These are phyloP conservation scores for Cylindricascospora bacillispora DNA, from an alignment of 1,139 yeast species.

Conservation along the genomic window DNA sequence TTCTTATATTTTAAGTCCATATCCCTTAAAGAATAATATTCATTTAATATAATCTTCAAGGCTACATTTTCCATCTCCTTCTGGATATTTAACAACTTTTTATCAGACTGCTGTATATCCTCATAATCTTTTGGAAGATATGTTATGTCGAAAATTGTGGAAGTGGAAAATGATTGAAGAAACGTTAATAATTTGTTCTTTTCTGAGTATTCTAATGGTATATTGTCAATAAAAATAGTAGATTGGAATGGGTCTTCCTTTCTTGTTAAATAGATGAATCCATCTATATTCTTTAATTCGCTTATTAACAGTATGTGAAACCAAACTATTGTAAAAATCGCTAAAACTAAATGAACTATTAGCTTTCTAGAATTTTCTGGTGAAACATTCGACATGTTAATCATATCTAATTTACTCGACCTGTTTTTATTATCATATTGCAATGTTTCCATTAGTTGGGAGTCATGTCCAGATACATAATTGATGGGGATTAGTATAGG, in stretches of 20 bases:
- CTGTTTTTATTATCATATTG: conserved; percentile 17
- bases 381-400: conserved; percentile 52
- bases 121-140: conserved; percentile 34
- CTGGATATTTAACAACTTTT: conserved; percentile 28
- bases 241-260: conserved; percentile 24
- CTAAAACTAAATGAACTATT: conserved; percentile 43
- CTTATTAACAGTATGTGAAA: conserved; percentile 40
- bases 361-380: conserved; percentile 33
- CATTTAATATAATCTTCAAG: conserved; percentile 16
- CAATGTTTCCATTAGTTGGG: conserved; percentile 3
- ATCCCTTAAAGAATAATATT: no score
- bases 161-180: conserved; percentile 2
- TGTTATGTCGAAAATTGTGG: conserved; percentile 35
- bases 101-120: conserved; percentile 26
- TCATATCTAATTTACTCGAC: conserved; percentile 34
- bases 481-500: conserved; percentile 48
- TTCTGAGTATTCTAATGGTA: conserved; percentile 30
- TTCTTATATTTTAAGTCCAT: conserved; percentile 12
- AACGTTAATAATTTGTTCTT: conserved; percentile 14
- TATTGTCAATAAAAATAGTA: conserved; percentile 38
- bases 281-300: conserved; percentile 35
- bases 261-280: conserved; percentile 26
- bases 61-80: conserved; percentile 31
- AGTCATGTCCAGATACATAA: conserved; percentile 30
- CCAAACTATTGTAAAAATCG: conserved; percentile 37